Base-by-base conservation (phyloP, 352 stramenopile genomes). In the Blastocystis sp. region DNA sequence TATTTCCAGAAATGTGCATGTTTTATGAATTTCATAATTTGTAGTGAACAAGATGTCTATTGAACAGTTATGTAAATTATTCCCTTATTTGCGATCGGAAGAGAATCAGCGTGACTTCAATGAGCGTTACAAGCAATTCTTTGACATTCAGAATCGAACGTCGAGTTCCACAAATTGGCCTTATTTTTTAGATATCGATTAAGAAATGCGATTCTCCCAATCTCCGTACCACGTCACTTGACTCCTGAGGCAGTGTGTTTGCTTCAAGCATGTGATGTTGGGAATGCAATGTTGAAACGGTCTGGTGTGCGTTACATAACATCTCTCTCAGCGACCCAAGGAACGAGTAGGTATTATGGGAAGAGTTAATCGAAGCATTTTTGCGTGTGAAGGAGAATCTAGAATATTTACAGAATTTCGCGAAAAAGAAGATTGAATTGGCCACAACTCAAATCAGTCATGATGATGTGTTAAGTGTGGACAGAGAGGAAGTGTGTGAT, bases 311-410 rank as follows among this genome's bases (percentile, higher is more conserved):
- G 33, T 24, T 22, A 64, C 15, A 84, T 84, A 22, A 24, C 59
- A 37, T 44, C 27, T 9, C 48, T 84, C 3, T 66, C 73, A 30
- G 40, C 73, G 0, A 84, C 73, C 7, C 53, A 66, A 27, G 73
- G 42, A 15, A 84, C 73, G 13, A 84, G 73, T 84, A 44, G 1
- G 27, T 1, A 37, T n/a, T 1, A 9, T 11, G 1, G 22, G 11
- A 4, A 30, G 7, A 0, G 9, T 48, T 19, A 54, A 24, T 48
- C 6, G 27, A 69, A 84, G 73, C 51, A 11, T 84, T 48, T 22
- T 22, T 84, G 48, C 73, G 73, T 42, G 53, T 53, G 15, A 84
- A 84, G 73, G 73, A 84, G 56, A 84, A 84, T 64, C 30, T 84
- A 57, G 54, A 84, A 57, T 68, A 48, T 11, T 53, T 84, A n/a